Percentiles rank a stretch among this genome's conserved stretches.
phyloP scores from a whole-genome alignment of 306 rosid species.

The Elaeagnus macrophylla region DNA sequence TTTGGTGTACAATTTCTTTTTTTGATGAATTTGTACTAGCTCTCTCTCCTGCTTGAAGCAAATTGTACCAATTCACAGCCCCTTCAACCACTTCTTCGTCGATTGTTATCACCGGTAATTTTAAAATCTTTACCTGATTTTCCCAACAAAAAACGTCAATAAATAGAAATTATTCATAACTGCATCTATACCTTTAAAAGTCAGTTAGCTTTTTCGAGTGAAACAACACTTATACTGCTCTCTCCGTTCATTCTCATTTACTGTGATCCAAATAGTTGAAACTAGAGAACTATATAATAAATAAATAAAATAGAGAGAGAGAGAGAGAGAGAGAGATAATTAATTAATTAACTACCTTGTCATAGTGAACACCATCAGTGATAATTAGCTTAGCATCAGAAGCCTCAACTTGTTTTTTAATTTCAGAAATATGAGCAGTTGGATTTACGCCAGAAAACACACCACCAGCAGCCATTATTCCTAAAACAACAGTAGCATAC shows the following conservation, averaged over 20 bases:
- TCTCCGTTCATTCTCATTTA: too few species aligned
- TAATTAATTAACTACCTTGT: constrained; percentile 41
- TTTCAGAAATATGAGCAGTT: constrained; percentile 58
- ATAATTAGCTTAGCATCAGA: constrained; percentile 70
- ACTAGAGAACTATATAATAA: too few species aligned
- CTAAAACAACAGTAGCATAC: constrained; percentile 66
- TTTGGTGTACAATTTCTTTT: constrained; percentile 38
- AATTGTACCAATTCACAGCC: constrained; percentile 63
- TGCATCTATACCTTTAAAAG: too few species aligned
- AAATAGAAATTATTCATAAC: too few species aligned
- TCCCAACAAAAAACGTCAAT: not conserved
- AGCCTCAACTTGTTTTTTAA: constrained; percentile 60
- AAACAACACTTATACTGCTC: too few species aligned
- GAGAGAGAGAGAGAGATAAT: too few species aligned
- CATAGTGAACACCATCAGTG: constrained; percentile 45
- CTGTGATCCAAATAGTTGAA: too few species aligned
- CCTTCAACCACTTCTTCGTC: constrained; percentile 59
- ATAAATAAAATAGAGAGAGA: too few species aligned
- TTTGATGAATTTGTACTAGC: constrained; percentile 23
- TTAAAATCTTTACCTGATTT: constrained; percentile 54
- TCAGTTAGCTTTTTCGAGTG: too few species aligned
- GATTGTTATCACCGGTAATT: constrained; percentile 50
- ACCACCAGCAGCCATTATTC: constrained; percentile 78
- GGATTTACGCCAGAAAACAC: constrained; percentile 92
- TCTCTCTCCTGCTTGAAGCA: constrained; percentile 67